These are phyloP conservation scores for Apiospora phragmitis DNA, from an alignment of 2,329 filamentous ascomycete species.

Conservation along the genomic window DNA sequence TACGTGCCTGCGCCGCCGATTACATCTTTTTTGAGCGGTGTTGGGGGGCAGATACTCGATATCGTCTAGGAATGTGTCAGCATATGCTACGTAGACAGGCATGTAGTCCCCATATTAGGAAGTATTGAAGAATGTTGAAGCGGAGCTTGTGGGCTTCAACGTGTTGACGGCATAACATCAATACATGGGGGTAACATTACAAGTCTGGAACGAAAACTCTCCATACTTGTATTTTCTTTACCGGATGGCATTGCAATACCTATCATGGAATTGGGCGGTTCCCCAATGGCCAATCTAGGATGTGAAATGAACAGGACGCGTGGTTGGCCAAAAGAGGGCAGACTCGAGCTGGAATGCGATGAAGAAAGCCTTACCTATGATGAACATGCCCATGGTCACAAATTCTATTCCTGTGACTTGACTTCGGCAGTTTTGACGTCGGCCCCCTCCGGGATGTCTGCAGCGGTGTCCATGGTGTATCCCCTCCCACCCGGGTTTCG, in stretches of 20 bases:
- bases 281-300: neutral
- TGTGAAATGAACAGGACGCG: neutral
- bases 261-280: neutral
- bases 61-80: constrained; percentile 63
- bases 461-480: constrained; percentile 4
- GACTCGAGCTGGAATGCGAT: neutral
- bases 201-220: neutral
- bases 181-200: neutral
- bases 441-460: neutral
- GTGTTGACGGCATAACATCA: neutral
- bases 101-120: constrained; percentile 9
- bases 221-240: neutral
- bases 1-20: constrained; percentile 90
- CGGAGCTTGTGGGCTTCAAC: neutral
- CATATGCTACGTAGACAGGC: neutral
- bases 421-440: constrained; percentile 12
- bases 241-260: neutral
- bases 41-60: constrained; percentile 78
- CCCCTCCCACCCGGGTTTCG: neutral
- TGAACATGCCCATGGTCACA: constrained; percentile 73
- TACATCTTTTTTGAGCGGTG: constrained; percentile 68
- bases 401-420: constrained; percentile 56
- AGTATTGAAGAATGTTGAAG: neutral
- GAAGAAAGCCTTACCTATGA: constrained; percentile 56
- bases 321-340: neutral